phyloP scores from a whole-genome alignment of 345 rosid genomes.

The Rhizophora mangle region DNA sequence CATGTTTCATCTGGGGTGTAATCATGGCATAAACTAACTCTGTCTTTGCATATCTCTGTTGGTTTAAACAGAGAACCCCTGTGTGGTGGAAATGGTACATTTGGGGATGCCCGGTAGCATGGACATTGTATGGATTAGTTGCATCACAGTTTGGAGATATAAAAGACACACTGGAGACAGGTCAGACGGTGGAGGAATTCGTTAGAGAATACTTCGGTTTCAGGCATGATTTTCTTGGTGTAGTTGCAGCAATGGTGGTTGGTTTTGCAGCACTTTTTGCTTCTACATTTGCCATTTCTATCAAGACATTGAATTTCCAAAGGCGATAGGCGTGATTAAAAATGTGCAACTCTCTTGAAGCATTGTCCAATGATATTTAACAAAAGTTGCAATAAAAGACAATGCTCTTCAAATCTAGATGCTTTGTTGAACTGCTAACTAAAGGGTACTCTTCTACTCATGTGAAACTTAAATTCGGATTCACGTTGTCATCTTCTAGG shows the following conservation, averaged over 20 bases:
- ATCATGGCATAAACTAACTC: too few relatives aligned
- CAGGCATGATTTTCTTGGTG: constrained; percentile 36
- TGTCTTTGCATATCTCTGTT: too few relatives aligned
- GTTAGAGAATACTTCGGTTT: constrained; percentile 29
- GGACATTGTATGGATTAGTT: constrained; percentile 40
- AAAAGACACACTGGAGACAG: constrained; percentile 12
- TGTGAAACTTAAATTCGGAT: too few relatives aligned
- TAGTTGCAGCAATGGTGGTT: constrained; percentile 22
- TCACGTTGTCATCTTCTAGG: too few relatives aligned
- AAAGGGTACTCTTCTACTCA: too few relatives aligned
- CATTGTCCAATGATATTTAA: too few relatives aligned
- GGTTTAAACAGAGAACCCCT: constrained; percentile 32
- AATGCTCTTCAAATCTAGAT: too few relatives aligned
- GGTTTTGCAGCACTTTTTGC: constrained; percentile 28
- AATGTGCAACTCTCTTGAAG: too few relatives aligned
- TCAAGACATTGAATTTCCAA: constrained; percentile 36
- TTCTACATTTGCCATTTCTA: constrained; percentile 23
- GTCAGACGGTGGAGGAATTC: constrained; percentile 24
- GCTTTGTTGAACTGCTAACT: too few relatives aligned
- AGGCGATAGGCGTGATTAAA: constrained; percentile 19
- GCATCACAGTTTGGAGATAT: constrained; percentile 38
- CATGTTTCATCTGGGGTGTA: too few relatives aligned
- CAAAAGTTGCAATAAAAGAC: too few relatives aligned
- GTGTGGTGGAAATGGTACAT: constrained; percentile 51
- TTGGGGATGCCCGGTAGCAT: constrained; percentile 36